Evolutionary conservation across 176 grass and related monocot genomes (phyloP).

Genomic region (Areca catechu): DNA sequence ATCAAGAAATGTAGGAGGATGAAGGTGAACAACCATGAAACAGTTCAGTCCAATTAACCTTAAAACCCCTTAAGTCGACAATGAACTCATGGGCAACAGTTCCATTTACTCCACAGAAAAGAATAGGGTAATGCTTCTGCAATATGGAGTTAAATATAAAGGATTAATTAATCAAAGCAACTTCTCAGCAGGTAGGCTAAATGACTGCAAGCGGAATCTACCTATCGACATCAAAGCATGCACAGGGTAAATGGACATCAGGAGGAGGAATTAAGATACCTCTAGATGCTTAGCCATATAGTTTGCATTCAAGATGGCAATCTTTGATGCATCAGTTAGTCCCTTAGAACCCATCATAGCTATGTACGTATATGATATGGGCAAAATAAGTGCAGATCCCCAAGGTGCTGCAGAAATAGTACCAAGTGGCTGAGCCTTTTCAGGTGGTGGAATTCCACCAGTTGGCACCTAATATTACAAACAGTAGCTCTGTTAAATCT

Average conservation of each 20-base stretch:
- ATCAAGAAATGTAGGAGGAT: too few species aligned
- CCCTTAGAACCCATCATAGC: slow-evolving; percentile 97
- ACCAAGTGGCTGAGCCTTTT: slow-evolving; percentile 77
- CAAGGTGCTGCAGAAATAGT: slow-evolving; percentile 94
- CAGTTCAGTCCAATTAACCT: too few species aligned
- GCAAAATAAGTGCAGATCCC: slow-evolving; percentile 98
- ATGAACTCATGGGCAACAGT: slow-evolving; percentile 97
- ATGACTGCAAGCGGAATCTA: too few species aligned
- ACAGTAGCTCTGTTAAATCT: neutral
- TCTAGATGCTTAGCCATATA: slow-evolving; percentile 99
- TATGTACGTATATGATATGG: slow-evolving; percentile 97
- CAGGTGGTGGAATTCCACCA: slow-evolving; percentile 78
- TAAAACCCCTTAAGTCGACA: slow-evolving; percentile 93
- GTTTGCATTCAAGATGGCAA: slow-evolving; percentile 92
- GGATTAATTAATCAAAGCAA: too few species aligned
- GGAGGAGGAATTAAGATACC: slow-evolving; percentile 29
- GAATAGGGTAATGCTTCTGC: slow-evolving; percentile 95
- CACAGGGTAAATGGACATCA: neutral
- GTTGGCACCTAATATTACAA: slow-evolving; percentile 50
- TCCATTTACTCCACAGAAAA: slow-evolving; percentile 99
- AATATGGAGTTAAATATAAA: slow-evolving; percentile 16
- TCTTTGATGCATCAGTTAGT: slow-evolving; percentile 96
- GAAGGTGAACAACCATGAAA: too few species aligned
- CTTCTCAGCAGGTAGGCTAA: too few species aligned
- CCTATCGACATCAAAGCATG: neutral